Percentiles rank a stretch among this genome's conserved stretches.
Evolutionary conservation across 345 rosid species (phyloP).

Genomic region (Theobroma cacao): DNA sequence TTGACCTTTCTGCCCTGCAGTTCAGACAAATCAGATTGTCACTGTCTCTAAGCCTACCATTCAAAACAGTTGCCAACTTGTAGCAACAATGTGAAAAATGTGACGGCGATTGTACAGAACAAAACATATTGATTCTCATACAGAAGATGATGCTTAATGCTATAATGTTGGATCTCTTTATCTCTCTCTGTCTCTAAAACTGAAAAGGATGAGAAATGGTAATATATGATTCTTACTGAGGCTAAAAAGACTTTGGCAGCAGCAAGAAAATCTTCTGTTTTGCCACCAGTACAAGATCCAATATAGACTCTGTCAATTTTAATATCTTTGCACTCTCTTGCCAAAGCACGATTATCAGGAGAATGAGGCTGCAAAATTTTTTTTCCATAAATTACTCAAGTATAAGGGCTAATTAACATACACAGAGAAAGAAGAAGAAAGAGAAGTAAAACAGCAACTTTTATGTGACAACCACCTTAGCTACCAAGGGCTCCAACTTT

Average conservation of each 20-base stretch:
- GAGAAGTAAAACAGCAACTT: background rate
- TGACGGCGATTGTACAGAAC: background rate
- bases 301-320: constrained; percentile 97
- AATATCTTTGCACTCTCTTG: constrained; percentile 98
- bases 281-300: constrained; percentile 99
- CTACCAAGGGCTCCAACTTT: constrained; percentile 91
- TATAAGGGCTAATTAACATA: background rate
- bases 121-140: background rate
- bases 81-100: background rate
- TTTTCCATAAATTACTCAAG: no score
- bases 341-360: constrained; percentile 94
- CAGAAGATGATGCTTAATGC: background rate
- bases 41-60: background rate
- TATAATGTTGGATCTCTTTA: background rate
- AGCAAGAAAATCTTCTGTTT: constrained; percentile 90
- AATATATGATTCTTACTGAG: constrained; percentile 52
- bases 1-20: constrained; percentile 81
- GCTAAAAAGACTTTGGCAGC: constrained; percentile 86
- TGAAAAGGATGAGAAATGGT: background rate
- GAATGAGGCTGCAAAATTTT: constrained; percentile 96
- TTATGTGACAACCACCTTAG: constrained; percentile 55
- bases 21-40: constrained; percentile 9
- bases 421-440: background rate
- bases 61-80: background rate
- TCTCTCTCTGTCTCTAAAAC: background rate